phyloP scores from a whole-genome alignment of 306 rosid genomes.

The Malus asiatica region DNA sequence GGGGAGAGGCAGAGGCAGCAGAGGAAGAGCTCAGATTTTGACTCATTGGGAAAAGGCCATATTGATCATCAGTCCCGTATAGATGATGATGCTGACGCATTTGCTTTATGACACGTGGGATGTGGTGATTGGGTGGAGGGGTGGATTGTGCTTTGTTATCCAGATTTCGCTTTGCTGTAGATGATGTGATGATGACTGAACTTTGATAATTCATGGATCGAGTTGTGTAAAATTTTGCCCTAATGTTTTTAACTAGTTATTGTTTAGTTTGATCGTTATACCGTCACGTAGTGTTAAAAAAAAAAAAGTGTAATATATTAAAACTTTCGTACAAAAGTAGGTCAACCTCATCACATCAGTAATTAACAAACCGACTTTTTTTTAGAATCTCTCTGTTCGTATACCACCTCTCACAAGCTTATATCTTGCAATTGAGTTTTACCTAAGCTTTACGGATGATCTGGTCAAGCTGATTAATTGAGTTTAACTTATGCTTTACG shows the following conservation, averaged over 20 bases:
- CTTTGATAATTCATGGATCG: neutral
- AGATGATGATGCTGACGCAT: constrained; percentile 30
- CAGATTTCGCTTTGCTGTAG: constrained; percentile 51
- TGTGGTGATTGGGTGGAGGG: neutral
- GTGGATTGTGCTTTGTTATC: constrained; percentile 74
- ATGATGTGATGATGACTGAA: constrained; percentile 7
- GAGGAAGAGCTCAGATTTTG: neutral
- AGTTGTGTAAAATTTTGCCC: neutral
- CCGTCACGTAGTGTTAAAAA: fast-evolving
- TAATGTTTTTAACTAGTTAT: too few species aligned
- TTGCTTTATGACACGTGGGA: constrained; percentile 37
- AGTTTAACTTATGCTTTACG: too few species aligned
- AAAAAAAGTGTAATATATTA: fast-evolving
- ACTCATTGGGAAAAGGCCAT: neutral
- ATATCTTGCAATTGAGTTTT: too few species aligned
- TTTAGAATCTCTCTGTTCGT: too few species aligned
- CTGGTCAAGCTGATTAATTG: too few species aligned
- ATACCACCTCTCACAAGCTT: too few species aligned
- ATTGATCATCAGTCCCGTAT: neutral
- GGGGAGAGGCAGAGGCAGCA: neutral
- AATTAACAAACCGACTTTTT: too few species aligned
- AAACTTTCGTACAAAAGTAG: too few species aligned
- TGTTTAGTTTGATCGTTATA: too few species aligned
- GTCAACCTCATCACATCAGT: too few species aligned
- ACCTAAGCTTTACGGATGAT: too few species aligned